Conservation (phyloP, 805 yeast species). For the Sugiyamaella valdiviana region DNA sequence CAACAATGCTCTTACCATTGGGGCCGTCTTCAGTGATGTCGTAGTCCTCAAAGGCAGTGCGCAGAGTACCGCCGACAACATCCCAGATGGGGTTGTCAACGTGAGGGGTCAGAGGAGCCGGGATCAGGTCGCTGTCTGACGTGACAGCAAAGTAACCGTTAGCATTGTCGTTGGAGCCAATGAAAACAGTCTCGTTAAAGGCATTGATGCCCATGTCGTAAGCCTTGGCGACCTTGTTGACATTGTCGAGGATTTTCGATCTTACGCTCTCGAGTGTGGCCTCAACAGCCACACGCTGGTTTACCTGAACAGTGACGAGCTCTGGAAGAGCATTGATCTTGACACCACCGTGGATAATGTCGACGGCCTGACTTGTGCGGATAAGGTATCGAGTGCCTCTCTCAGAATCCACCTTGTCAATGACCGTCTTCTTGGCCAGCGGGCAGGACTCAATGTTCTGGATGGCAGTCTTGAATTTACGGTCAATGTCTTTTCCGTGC, state of each 20-base stretch:
- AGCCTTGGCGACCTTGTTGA: conserved; percentile 39
- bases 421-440: conserved; percentile 15
- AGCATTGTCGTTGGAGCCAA: conserved; percentile 4
- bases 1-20: conserved; percentile 34
- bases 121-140: conserved; percentile 34
- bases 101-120: conserved; percentile 51
- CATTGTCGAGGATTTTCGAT: conserved; percentile 35
- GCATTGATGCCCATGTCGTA: conserved; percentile 44
- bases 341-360: conserved; percentile 63
- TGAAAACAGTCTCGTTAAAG: conserved; percentile 25
- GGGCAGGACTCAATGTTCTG: conserved; percentile 11
- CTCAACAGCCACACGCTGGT: conserved; percentile 61
- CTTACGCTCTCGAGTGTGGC: conserved; percentile 41
- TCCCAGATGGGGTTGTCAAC: conserved; percentile 41
- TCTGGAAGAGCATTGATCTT: conserved; percentile 78
- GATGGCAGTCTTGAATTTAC: conserved; percentile 20
- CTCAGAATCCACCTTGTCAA: conserved; percentile 1
- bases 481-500: conserved; percentile 34
- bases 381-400: conserved; percentile 28
- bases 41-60: conserved; percentile 55
- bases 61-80: conserved; percentile 53
- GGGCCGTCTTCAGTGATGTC: conserved; percentile 24
- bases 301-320: conserved; percentile 44
- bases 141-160: conserved; percentile 41
- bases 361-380: conserved; percentile 62